A percentile compares a stretch with the other conserved stretches of the same genome.
Evolutionary conservation across 148 eudicot species (phyloP).

Genomic region (Salicornia ramosissima): DNA sequence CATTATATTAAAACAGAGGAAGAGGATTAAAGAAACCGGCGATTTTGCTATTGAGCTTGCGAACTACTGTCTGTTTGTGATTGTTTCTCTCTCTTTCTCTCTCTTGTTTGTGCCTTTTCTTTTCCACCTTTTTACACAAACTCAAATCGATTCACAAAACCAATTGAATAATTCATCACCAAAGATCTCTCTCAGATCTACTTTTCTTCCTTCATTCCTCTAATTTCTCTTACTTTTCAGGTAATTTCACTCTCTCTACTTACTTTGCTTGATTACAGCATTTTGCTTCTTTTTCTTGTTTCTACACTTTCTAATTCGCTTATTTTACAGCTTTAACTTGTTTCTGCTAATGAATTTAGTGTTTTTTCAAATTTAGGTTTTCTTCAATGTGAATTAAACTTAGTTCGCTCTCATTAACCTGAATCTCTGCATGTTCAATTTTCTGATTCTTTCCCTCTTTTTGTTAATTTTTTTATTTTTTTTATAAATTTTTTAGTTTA

Average conservation of each 20-base stretch:
- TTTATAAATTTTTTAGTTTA: too few relatives aligned
- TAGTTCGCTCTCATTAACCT: neutral
- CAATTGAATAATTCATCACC: slow-evolving; percentile 19
- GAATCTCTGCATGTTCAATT: slow-evolving; percentile 9
- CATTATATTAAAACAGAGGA: neutral
- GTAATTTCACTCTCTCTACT: neutral
- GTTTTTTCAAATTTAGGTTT: neutral
- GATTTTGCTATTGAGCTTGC: neutral
- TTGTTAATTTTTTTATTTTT: neutral
- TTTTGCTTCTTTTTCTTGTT: neutral
- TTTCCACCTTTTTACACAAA: neutral
- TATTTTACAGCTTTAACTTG: neutral
- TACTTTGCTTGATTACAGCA: neutral
- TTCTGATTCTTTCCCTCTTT: neutral
- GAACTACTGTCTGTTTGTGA: neutral
- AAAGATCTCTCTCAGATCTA: slow-evolving; percentile 37
- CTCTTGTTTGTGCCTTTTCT: neutral
- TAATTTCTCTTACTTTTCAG: slow-evolving; percentile 1
- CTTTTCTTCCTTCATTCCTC: neutral
- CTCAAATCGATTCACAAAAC: slow-evolving; percentile 15
- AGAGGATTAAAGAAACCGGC: neutral
- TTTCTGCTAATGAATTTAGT: neutral
- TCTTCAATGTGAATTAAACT: neutral
- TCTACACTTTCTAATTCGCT: too few relatives aligned
- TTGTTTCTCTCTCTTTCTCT: neutral